These are phyloP conservation scores for Acanthamoeba quina DNA, from an alignment of 208 protist species.

Conservation along the genomic window DNA sequence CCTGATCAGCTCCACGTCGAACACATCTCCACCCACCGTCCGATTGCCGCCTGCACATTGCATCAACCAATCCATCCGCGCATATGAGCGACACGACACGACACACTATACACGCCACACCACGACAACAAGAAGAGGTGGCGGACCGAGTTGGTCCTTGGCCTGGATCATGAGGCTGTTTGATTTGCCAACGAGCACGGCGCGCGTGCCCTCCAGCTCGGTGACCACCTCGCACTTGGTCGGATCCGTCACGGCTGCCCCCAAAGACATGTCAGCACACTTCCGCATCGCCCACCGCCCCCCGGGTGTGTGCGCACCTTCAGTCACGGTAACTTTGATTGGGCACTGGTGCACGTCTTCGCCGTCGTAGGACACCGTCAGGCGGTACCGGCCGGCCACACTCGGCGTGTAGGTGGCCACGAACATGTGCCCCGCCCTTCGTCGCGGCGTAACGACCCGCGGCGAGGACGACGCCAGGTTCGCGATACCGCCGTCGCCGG, in stretches of 20 bases:
- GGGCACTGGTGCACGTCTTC: not conserved
- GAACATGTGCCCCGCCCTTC: not conserved
- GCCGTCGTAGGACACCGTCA: not conserved
- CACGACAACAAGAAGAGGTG: not conserved
- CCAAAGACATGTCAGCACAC: not conserved
- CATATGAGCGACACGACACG: not conserved
- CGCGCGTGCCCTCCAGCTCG: not conserved
- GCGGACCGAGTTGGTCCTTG: constrained; percentile 9
- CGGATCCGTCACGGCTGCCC: constrained; percentile 1
- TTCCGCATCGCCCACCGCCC: too few relatives aligned
- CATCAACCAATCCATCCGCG: not conserved
- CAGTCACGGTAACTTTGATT: not conserved
- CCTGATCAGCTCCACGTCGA: constrained; percentile 24
- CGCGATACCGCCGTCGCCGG: too few relatives aligned
- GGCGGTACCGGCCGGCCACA: not conserved
- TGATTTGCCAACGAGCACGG: not conserved
- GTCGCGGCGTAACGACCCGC: not conserved
- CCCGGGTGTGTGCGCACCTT: not conserved
- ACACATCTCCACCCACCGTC: constrained; percentile 12
- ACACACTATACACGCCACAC: not conserved
- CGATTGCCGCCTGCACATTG: not conserved
- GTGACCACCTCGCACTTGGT: constrained; percentile 13
- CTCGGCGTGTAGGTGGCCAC: constrained; percentile 19
- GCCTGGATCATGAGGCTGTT: constrained; percentile 9
- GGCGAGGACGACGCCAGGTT: not conserved